Percentiles rank a stretch among this genome's conserved stretches.
Conservation (phyloP, 768 basidiomycete species). For the Rhizopogon vinicolor region DNA sequence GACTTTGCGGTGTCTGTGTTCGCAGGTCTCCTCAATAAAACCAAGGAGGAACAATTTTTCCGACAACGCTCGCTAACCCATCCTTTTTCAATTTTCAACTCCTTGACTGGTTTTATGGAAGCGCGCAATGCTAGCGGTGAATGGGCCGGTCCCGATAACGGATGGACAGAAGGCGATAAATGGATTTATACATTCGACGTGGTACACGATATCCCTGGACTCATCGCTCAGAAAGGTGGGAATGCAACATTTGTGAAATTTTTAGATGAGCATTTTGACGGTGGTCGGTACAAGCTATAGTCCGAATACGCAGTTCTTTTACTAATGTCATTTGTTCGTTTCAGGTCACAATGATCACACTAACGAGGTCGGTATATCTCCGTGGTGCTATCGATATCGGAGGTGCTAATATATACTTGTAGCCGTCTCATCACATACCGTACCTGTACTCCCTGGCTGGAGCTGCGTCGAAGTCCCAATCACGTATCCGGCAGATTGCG, state of each 20-base stretch:
- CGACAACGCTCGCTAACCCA: conserved; percentile 48
- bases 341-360: conserved; percentile 77
- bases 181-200: conserved; percentile 81
- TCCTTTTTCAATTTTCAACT: conserved; percentile 66
- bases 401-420: conserved; percentile 6
- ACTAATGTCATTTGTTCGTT: not conserved
- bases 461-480: conserved; percentile 66
- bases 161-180: conserved; percentile 82
- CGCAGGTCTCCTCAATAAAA: conserved; percentile 48
- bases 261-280: conserved; percentile 53
- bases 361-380: conserved; percentile 59
- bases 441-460: conserved; percentile 75
- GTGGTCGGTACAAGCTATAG: conserved; percentile 27
- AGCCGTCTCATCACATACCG: conserved; percentile 86
- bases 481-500: conserved; percentile 66
- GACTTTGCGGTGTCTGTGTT: conserved; percentile 71
- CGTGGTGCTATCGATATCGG: not conserved
- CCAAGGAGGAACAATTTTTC: conserved; percentile 45
- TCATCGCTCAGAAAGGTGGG: conserved; percentile 64
- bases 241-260: conserved; percentile 59
- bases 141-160: conserved; percentile 68
- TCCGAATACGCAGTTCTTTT: not conserved
- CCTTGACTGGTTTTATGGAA: conserved; percentile 73
- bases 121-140: conserved; percentile 62
- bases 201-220: conserved; percentile 60